phyloP scores from a whole-genome alignment of 2,329 filamentous ascomycete genomes.

The Zasmidium cellare region DNA sequence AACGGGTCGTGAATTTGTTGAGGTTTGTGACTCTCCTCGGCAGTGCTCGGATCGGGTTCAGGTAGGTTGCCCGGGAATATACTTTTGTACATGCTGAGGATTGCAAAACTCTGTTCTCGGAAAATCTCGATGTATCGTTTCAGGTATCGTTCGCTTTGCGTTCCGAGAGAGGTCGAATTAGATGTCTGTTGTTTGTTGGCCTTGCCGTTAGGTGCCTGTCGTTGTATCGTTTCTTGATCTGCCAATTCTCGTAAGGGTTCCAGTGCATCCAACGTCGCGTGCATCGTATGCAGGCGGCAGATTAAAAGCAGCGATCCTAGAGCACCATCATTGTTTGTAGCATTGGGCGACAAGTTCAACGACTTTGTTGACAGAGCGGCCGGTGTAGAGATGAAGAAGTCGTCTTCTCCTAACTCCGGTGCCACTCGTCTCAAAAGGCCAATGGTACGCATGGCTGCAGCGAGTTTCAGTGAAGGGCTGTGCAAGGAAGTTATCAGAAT shows the following conservation, averaged over 20 bases:
- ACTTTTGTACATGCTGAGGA: slow-evolving; percentile 90
- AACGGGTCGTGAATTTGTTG: slow-evolving; percentile 34
- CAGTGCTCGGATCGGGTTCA: slow-evolving; percentile 5
- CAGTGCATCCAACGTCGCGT: slow-evolving; percentile 77
- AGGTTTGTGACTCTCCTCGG: neutral
- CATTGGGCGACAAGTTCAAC: slow-evolving; percentile 24
- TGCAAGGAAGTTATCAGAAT: slow-evolving; percentile 79
- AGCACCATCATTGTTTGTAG: slow-evolving; percentile 56
- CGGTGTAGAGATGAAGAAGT: slow-evolving; percentile 16
- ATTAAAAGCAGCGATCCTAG: slow-evolving; percentile 84
- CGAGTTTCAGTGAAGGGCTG: slow-evolving; percentile 77
- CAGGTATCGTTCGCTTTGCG: slow-evolving; percentile 90
- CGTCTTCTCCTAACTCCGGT: slow-evolving; percentile 66
- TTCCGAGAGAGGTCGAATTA: slow-evolving; percentile 63
- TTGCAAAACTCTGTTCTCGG: slow-evolving; percentile 93
- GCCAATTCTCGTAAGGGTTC: slow-evolving; percentile 84
- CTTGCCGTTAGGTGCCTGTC: slow-evolving; percentile 35
- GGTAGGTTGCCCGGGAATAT: slow-evolving; percentile 70
- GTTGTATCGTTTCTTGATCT: slow-evolving; percentile 71
- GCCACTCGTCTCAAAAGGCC: slow-evolving; percentile 87
- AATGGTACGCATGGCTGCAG: slow-evolving; percentile 84
- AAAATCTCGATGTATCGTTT: slow-evolving; percentile 98
- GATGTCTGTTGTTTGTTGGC: slow-evolving; percentile 41
- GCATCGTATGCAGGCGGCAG: slow-evolving; percentile 77
- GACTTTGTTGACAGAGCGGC: slow-evolving; percentile 32